phyloP scores from a whole-genome alignment of 495 filamentous ascomycete species.

The Penicillium lagena region DNA sequence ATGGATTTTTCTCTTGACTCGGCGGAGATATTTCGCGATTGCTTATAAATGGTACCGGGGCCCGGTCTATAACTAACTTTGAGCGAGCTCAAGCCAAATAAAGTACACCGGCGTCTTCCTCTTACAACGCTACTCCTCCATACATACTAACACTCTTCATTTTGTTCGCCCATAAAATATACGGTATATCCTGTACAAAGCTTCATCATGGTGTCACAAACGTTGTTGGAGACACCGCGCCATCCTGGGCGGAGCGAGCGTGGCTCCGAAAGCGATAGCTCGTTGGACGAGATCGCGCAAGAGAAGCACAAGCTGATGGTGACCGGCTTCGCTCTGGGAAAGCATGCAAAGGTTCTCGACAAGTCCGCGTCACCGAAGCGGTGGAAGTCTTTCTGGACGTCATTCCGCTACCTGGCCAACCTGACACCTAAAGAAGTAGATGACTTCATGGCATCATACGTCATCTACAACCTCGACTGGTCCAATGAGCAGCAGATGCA shows the following conservation, averaged over 20 bases:
- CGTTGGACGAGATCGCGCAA: conserved; percentile 30
- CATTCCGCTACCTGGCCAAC: conserved; percentile 51
- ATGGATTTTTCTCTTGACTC: conserved; percentile 11
- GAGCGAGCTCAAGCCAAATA: no score
- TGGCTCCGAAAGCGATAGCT: conserved; percentile 36
- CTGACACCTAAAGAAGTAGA: conserved; percentile 54
- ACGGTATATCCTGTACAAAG: background rate
- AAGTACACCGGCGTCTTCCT: background rate
- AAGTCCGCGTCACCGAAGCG: conserved; percentile 47
- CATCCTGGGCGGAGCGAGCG: conserved; percentile 21
- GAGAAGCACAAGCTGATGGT: conserved; percentile 31
- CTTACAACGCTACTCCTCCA: background rate
- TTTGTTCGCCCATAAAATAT: no score
- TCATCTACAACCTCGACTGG: conserved; percentile 63
- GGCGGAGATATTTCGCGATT: conserved; percentile 11
- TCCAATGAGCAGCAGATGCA: conserved; percentile 52
- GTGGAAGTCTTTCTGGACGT: conserved; percentile 46
- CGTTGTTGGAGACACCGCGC: conserved; percentile 11
- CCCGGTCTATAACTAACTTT: background rate
- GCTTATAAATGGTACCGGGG: conserved; percentile 22
- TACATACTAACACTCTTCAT: no score
- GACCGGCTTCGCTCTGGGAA: conserved; percentile 5
- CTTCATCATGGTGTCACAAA: conserved; percentile 16
- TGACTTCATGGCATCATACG: conserved; percentile 61
- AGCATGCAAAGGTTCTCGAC: conserved; percentile 26